Evolutionary conservation across 1,284 basidiomycete species (phyloP), one percentile per base, ranked within the genome.

Genomic region (Trichosporon sp.): DNA sequence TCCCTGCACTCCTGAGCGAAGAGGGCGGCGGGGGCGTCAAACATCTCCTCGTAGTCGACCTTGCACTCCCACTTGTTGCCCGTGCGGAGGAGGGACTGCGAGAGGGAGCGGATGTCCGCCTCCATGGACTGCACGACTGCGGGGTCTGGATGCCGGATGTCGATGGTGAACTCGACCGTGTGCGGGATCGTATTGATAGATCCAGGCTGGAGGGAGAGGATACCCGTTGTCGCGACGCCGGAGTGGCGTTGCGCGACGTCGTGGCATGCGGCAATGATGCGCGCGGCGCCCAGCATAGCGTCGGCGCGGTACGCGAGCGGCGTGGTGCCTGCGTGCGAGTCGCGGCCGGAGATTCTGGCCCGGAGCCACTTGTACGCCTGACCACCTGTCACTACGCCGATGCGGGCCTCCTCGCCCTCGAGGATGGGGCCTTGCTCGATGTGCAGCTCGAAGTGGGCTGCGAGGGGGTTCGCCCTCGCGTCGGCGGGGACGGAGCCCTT

Each of bases 381-480:
- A 0, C 68, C 73, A 4, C 73, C 73, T 6, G 54, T 44, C 13
- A 75, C 73, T 25, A 69, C 64, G 32, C 65, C 69, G 44, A 71
- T 68, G 14, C 59, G 64, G 11, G 64, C 61, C n/a, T 57, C 56
- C 36, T 63, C 59, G 21, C 37, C 46, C 52, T 69, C 65, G 25
- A 75, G 67, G 13, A 75, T 65, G 6, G 73, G 73, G 4, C 73
- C 73, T 57, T 75, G 73, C 54, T 75, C 65, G 56, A 75, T 75
- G 60, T 75, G 73, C 8, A 74, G 62, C 62, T 75, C 73, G 61
- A 74, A 75, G 62, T 75, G 73, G 1, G 71, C 73, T 1, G 58
- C 68, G 23, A 75, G 62, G 1, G 73, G 73, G 61, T 67, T 70
- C 3, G 44, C 36, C 58, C 29, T 49, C 13, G 58, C 58, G 10